Evolutionary conservation across 371 early-diverging fungal species (phyloP), one percentile per base, ranked within the genome.

Genomic region (Synchytrium microbalum): DNA sequence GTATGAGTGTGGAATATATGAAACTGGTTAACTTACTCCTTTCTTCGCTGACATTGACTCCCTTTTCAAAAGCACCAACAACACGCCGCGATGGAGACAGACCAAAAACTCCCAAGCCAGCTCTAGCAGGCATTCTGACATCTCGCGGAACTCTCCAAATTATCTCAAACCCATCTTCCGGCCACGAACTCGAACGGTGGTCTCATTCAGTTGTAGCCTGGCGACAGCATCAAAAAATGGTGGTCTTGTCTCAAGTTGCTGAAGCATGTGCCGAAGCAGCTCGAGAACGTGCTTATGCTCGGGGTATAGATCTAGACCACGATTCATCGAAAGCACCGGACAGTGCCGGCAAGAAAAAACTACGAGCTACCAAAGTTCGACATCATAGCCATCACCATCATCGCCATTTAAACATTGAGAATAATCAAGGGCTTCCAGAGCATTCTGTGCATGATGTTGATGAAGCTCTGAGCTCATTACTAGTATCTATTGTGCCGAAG

Each of bases 221-320:
- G 46, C 5, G 46, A 38, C 46, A 38, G 46, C 46, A 38, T 38
- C 46, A 38, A 38, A 38, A 38, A 38, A 38, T 38, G 46, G 46
- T 38, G 10, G 19, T 38, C 19, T 19, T 38, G 19, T 5, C 46
- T 19, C 46, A 38, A 38, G 5, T 38, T 10, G 46, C 46, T 38
- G 46, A 38, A 19, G 46, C 46, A 38, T 5, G 10, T 19, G 46
- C 46, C 19, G 5, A 5, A 19, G 19, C 46, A 38, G 46, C 46
- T 10, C 46, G 46, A 38, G 46, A 38, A 19, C 5, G 46, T 5
- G 46, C 46, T 5, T 38, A 19, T 5, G 10, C 19, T 5, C 5
- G 19, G 19, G 46, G 46, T 19, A 38, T 38, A 38, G 46, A 38
- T 38, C 19, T 38, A 38, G 46, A 38, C 10, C 19, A 5, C 19